Evolutionary conservation across 768 basidiomycete species (phyloP).

Genomic region (Fibroporia radiculosa): DNA sequence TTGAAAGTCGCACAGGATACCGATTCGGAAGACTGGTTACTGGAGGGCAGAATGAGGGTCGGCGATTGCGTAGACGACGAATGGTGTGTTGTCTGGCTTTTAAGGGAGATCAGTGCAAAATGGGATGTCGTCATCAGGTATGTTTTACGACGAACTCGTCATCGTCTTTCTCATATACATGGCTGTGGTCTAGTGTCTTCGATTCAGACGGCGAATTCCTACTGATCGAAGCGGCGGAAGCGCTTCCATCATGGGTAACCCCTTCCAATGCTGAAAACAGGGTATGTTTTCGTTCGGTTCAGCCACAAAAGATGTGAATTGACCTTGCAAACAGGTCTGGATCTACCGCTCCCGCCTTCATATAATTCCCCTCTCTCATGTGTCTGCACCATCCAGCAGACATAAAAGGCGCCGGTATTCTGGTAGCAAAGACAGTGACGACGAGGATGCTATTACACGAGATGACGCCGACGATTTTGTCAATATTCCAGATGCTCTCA

Average conservation of each 20-base stretch:
- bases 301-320: not conserved
- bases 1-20: slow-evolving; percentile 52
- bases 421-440: slow-evolving; percentile 38
- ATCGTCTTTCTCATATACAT: no score
- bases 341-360: slow-evolving; percentile 78
- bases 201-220: slow-evolving; percentile 96
- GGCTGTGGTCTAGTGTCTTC: slow-evolving; percentile 47
- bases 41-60: slow-evolving; percentile 84
- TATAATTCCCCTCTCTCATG: slow-evolving; percentile 72
- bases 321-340: slow-evolving; percentile 66
- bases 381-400: slow-evolving; percentile 59
- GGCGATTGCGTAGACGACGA: slow-evolving; percentile 98
- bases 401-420: slow-evolving; percentile 38
- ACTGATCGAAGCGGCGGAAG: slow-evolving; percentile 92
- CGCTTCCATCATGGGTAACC: slow-evolving; percentile 82
- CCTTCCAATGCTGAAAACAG: slow-evolving; percentile 90
- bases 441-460: slow-evolving; percentile 34
- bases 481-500: slow-evolving; percentile 52
- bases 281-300: slow-evolving; percentile 44
- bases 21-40: slow-evolving; percentile 41
- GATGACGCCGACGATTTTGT: slow-evolving; percentile 46
- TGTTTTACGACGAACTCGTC: no score
- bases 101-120: slow-evolving; percentile 64
- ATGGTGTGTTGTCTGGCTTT: slow-evolving; percentile 90
- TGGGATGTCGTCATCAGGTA: slow-evolving; percentile 83